Conservation (phyloP, 257 asterid species). For the Fraxinus anomala region DNA sequence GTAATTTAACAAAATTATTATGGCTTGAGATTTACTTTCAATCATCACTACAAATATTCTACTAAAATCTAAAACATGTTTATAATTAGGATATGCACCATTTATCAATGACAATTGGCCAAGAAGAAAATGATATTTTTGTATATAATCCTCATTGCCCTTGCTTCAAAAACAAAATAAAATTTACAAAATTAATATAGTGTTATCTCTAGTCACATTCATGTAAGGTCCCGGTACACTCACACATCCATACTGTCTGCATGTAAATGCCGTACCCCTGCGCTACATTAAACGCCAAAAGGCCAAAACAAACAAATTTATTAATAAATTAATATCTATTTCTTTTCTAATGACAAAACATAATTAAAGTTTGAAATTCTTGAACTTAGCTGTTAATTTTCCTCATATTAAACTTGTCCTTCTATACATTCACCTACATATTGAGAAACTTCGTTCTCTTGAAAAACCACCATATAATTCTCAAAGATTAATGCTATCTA, state of each 20-base stretch:
- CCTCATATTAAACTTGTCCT: no score
- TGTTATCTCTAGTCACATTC: conserved; percentile 33
- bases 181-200: not conserved
- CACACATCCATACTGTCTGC: conserved; percentile 35
- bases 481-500: no score
- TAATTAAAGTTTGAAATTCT: not conserved
- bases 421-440: no score
- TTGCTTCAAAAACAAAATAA: conserved; percentile 1
- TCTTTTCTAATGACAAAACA: not conserved
- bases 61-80: no score
- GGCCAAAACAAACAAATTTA: conserved; percentile 29
- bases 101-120: no score
- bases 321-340: not conserved
- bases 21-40: no score
- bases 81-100: no score
- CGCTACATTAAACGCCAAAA: conserved; percentile 25
- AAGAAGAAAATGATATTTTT: no score
- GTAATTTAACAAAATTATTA: no score
- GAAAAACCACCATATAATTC: no score
- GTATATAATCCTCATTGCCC: not conserved
- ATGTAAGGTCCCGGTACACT: conserved; percentile 11
- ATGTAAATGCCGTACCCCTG: conserved; percentile 23
- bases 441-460: no score
- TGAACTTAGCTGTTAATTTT: not conserved
- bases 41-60: no score